Base-by-base conservation (phyloP, 306 rosid genomes). In the Castanopsis chinensis region DNA sequence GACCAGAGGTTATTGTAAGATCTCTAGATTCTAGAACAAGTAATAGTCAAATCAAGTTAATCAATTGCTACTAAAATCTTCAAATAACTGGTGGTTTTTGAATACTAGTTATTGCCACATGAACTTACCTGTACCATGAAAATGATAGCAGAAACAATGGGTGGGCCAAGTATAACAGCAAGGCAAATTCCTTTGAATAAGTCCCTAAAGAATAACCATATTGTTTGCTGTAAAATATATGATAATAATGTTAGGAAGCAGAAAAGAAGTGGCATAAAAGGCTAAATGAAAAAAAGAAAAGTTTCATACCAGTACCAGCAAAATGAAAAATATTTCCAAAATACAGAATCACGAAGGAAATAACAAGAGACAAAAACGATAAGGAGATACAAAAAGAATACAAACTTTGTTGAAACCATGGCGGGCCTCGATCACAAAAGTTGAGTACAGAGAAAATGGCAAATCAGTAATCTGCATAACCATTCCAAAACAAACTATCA, bases 401-500 rank as follows among this genome's bases (percentile, higher is more conserved):
- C 82, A 77, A 79, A 92, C 99, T 87, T 95, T 92, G 61, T 95
- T 95, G 81, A 95, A 95, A 79, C 98, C 99, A 76, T 95, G 99
- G 51, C 97, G 94, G 57, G 92, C 85, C 88, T 95, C 99, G 18
- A 95, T 93, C 89, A 95, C 97, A 86, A 95, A 95, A 80, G 99
- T 95, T 43, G 98, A 93, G 91, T 90, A 95, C 73, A 95, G 88
- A 81, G 98, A 90, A 76, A 95, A 95, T 2, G 99, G 99, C 78
- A 95, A 85, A 85, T 89, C 99, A 9, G 98, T 95, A 79, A 88
- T 83, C 99, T 95, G 97, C 92, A 89, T 67, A 78, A 20, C 56
- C 73, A 82, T 28, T 77, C 73, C 85, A 78, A 83, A 78, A 79
- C 61, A 60, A 45, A 74, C 19, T n/a, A 69, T 71, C 65, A 79